A percentile compares a stretch with the other conserved stretches of the same genome.
phyloP scores from a whole-genome alignment of 257 asterid species.

The Solanum verrucosum region DNA sequence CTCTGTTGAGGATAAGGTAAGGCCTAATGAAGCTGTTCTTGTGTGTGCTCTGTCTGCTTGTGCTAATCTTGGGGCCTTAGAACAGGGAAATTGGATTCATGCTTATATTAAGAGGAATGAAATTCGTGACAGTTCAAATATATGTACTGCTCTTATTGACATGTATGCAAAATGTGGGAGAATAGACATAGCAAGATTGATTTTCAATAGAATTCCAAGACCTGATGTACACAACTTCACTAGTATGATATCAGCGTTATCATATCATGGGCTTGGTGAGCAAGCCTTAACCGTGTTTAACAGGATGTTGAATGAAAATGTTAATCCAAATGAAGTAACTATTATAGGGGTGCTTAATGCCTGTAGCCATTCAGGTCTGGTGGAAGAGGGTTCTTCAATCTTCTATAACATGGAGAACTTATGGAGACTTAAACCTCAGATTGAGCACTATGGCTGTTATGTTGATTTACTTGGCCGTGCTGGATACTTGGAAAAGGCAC shows the following conservation, averaged over 20 bases:
- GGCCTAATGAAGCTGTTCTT: slow-evolving; percentile 70
- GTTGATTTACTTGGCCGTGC: slow-evolving; percentile 80
- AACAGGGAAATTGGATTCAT: slow-evolving; percentile 61
- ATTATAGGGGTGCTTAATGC: slow-evolving; percentile 61
- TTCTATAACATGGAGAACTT: slow-evolving; percentile 52
- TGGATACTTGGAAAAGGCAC: slow-evolving; percentile 69
- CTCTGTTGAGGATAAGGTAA: neutral
- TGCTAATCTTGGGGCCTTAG: slow-evolving; percentile 65
- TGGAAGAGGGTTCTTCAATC: slow-evolving; percentile 46
- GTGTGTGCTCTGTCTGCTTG: slow-evolving; percentile 81
- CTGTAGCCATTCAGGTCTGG: slow-evolving; percentile 80
- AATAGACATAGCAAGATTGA: slow-evolving; percentile 34
- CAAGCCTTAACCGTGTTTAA: slow-evolving; percentile 40
- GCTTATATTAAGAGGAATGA: slow-evolving; percentile 24
- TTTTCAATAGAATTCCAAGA: slow-evolving; percentile 30
- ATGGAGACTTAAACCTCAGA: slow-evolving; percentile 46
- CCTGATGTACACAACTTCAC: slow-evolving; percentile 52
- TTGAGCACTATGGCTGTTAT: slow-evolving; percentile 81
- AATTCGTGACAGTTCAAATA: slow-evolving; percentile 27
- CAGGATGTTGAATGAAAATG: slow-evolving; percentile 39
- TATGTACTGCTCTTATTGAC: slow-evolving; percentile 58
- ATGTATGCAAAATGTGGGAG: slow-evolving; percentile 89
- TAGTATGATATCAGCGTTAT: slow-evolving; percentile 62
- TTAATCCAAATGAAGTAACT: slow-evolving; percentile 54
- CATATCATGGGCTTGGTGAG: slow-evolving; percentile 60